Evolutionary conservation across 805 yeast genomes (phyloP), one percentile per base, ranked within the genome.

Genomic region (Priceomyces medius): DNA sequence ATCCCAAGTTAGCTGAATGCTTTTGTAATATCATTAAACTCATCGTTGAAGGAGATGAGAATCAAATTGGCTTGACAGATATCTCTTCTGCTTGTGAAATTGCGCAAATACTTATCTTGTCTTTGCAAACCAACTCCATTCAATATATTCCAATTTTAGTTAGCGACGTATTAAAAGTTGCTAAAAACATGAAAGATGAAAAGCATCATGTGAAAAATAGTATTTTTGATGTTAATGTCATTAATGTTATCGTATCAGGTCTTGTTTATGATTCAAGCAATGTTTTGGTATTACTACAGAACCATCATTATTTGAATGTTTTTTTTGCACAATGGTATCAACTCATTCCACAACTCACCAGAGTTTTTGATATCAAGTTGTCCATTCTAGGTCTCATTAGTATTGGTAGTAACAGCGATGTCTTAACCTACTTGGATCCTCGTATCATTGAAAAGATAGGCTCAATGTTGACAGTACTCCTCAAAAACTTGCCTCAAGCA

Each of bases 331-430:
- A 71, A 40, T 88, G 97, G 97, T 77, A 85, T 54, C 68, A 73
- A 16, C 51, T 72, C 7, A 64, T 80, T 29, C 76, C 81, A 3
- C 64, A 68, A 20, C 73, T 84, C 50, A 73, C 74, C 17, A 70
- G 95, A 45, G 95, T 88, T 2, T 86, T 76, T 54, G 98, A 91
- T 62, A 71, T 88, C 59, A 90, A 89, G 61, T 63, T 91, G 32
- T 79, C 87, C 1, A 67, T 79, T 2, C 62, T 91, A 48, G 95
- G 93, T 0, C 56, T 85, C 17, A 61, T 90, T 44, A 87, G 54
- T 20, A 59, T 55, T 48, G 54, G 59, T 43, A 70, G 52, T 41
- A 56, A 56, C 43, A 56, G 58, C 28, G 58, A 55, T 13, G 45
- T 53, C 2, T 44, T 53, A 14, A 27, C 49, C 4, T 40, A 44